These are phyloP conservation scores for Fusarium stilboides DNA, from an alignment of 2,329 filamentous ascomycete genomes.

Conservation along the genomic window DNA sequence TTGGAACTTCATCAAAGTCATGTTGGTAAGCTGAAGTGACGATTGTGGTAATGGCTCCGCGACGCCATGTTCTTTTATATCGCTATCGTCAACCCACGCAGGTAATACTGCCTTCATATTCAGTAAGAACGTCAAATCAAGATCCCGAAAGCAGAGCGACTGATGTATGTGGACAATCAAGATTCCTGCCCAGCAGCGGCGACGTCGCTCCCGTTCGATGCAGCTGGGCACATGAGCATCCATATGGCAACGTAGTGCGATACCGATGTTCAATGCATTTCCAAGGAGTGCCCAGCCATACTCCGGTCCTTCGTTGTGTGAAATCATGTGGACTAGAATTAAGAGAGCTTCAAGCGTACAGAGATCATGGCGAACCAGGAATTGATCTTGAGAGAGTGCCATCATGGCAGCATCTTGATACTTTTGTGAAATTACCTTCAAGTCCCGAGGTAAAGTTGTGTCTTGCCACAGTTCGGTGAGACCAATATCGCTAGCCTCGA, in stretches of 20 bases:
- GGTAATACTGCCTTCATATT: slow-evolving; percentile 27
- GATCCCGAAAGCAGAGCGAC: slow-evolving; percentile 12
- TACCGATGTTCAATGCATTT: slow-evolving; percentile 16
- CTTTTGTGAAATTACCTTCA: rapidly evolving
- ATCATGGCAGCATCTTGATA: slow-evolving; percentile 20
- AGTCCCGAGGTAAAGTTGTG: not conserved
- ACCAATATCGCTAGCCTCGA: slow-evolving; percentile 6
- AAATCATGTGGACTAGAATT: slow-evolving; percentile 17
- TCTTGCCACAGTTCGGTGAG: slow-evolving; percentile 9
- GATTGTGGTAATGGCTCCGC: rapidly evolving
- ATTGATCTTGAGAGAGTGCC: slow-evolving; percentile 10
- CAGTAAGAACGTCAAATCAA: slow-evolving; percentile 16
- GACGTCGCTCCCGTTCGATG: not conserved
- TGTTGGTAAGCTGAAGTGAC: not conserved
- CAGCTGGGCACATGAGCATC: not conserved
- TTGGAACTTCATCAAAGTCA: slow-evolving; percentile 11
- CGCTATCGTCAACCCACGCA: slow-evolving; percentile 10
- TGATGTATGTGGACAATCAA: slow-evolving; percentile 11
- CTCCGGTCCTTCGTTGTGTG: slow-evolving; percentile 13
- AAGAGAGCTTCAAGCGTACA: slow-evolving; percentile 13
- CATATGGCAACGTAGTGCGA: not conserved
- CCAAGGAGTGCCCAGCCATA: slow-evolving; percentile 26
- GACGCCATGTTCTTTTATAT: slow-evolving; percentile 2
- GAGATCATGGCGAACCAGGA: not conserved
- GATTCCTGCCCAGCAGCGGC: slow-evolving; percentile 14